Conservation (phyloP, 2,329 filamentous ascomycete genomes). For the Tolypocladium ovalisporum region DNA sequence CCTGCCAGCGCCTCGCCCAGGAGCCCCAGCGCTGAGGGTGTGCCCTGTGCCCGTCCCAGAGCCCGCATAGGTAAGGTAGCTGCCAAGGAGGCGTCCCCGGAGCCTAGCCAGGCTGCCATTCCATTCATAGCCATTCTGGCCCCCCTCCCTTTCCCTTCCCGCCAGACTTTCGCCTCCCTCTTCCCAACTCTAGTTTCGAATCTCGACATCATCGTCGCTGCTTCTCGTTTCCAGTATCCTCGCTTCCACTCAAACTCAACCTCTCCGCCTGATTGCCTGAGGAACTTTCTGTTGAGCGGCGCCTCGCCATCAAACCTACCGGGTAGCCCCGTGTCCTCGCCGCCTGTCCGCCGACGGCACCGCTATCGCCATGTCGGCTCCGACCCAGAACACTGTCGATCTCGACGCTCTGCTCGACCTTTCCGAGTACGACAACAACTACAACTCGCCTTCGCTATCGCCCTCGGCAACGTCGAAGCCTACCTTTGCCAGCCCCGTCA, state of each 20-base stretch:
- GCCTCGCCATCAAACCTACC: background rate
- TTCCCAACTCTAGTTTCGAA: slow-evolving; percentile 5
- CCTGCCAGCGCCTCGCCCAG: background rate
- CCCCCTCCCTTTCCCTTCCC: slow-evolving; percentile 17
- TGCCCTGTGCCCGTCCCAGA: background rate
- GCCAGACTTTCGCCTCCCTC: slow-evolving; percentile 11
- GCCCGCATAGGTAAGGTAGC: too few relatives aligned
- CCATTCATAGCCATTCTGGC: slow-evolving; percentile 20
- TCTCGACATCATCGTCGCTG: slow-evolving; percentile 3
- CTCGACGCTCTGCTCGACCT: slow-evolving; percentile 51
- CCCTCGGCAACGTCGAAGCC: slow-evolving; percentile 42
- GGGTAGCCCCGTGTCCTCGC: background rate
- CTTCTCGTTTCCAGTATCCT: background rate
- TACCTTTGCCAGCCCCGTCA: slow-evolving; percentile 39
- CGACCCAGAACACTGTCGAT: slow-evolving; percentile 35
- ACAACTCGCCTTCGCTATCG: slow-evolving; percentile 50
- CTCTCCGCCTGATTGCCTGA: background rate
- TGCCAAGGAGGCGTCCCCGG: background rate
- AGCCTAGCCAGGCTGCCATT: slow-evolving; percentile 13
- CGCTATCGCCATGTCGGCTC: slow-evolving; percentile 21
- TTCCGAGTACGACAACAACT: slow-evolving; percentile 50
- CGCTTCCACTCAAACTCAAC: background rate
- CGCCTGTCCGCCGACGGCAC: background rate
- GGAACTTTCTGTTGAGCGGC: background rate
- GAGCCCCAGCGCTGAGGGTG: background rate